These are phyloP conservation scores for Globisporangium carolinianum DNA, from an alignment of 352 stramenopile genomes.

Conservation along the genomic window DNA sequence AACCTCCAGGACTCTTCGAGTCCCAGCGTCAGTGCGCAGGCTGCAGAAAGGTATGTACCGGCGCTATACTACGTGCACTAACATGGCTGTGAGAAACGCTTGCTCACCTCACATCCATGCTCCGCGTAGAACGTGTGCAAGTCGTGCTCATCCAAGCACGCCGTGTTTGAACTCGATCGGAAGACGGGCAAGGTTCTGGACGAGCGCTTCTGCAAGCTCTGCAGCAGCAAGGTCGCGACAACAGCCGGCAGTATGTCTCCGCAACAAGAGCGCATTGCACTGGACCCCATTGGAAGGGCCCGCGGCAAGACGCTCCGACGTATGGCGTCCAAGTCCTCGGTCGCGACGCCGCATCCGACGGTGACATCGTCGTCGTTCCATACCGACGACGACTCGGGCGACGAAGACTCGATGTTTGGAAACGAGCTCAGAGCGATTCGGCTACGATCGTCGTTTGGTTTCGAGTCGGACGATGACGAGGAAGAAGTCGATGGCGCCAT, in stretches of 20 bases:
- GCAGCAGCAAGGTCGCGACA: conserved; percentile 6
- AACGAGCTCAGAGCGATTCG: background rate
- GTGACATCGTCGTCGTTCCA: conserved; percentile 9
- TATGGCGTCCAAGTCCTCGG: background rate
- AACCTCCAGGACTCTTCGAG: conserved; percentile 8
- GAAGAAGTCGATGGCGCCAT: background rate
- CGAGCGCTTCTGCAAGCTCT: conserved; percentile 10
- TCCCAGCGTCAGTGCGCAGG: conserved; percentile 4
- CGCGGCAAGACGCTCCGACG: background rate
- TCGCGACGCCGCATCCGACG: background rate
- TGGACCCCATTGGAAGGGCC: conserved; percentile 5
- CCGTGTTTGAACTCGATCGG: conserved; percentile 3
- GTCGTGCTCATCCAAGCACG: conserved; percentile 1
- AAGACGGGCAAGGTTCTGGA: background rate
- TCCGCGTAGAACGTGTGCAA: conserved; percentile 1
- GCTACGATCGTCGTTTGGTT: background rate
- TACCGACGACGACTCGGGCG: conserved; percentile 2
- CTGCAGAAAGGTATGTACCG: background rate
- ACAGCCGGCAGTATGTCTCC: conserved; percentile 1
- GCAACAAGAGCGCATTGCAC: background rate
- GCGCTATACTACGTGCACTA: no score
- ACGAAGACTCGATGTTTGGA: background rate
- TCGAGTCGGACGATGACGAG: background rate
- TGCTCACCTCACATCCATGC: background rate
- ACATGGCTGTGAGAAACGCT: background rate